Evolutionary conservation across 2,329 filamentous ascomycete genomes (phyloP).

Genomic region (Fusarium torreyae): DNA sequence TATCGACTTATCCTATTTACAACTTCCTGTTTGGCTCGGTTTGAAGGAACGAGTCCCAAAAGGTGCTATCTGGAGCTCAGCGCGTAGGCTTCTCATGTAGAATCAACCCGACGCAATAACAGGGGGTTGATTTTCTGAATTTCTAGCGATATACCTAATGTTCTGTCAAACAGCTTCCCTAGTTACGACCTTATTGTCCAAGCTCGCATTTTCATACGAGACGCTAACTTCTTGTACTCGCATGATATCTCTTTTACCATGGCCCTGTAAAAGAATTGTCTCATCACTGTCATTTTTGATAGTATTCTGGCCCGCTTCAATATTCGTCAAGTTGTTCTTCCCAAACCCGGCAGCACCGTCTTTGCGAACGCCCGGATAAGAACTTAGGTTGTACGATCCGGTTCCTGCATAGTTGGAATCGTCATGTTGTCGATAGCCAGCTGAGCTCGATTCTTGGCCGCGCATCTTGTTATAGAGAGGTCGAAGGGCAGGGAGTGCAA

Average conservation of each 20-base stretch:
- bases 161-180: too few species aligned
- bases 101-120: too few species aligned
- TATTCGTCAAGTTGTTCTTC: not conserved
- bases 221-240: not conserved
- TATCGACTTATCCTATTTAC: too few species aligned
- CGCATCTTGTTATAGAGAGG: slow-evolving; percentile 9
- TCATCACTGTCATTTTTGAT: slow-evolving; percentile 12
- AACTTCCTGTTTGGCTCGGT: too few species aligned
- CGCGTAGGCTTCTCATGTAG: too few species aligned
- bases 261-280: not conserved
- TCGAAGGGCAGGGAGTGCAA: not conserved
- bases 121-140: too few species aligned
- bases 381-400: not conserved
- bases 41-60: too few species aligned
- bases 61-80: too few species aligned
- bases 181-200: too few species aligned
- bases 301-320: not conserved
- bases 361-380: not conserved
- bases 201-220: not conserved
- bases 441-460: not conserved
- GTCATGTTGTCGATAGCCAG: slow-evolving; percentile 2
- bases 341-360: not conserved
- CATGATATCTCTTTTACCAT: not conserved
- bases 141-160: too few species aligned
- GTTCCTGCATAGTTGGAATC: not conserved